These are phyloP conservation scores for Coniella lustricola DNA, from an alignment of 2,329 filamentous ascomycete genomes.

Conservation along the genomic window DNA sequence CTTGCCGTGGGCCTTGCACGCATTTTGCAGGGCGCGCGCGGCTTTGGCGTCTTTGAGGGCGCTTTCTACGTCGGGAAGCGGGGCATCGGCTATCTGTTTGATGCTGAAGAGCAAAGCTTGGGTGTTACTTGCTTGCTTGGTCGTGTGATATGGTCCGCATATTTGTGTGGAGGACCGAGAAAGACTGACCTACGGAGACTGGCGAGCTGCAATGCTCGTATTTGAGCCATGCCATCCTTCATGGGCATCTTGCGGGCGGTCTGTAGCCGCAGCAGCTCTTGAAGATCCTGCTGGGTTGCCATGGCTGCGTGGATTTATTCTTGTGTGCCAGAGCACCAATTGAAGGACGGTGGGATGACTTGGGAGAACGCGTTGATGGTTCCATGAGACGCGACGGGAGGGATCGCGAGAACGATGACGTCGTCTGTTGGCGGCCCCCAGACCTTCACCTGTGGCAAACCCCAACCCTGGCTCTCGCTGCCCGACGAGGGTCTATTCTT, in stretches of 20 bases:
- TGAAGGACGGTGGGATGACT: background rate
- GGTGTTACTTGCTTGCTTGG: background rate
- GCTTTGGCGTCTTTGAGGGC: slow-evolving; percentile 42
- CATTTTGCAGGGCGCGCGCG: slow-evolving; percentile 44
- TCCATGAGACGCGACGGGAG: too few species aligned
- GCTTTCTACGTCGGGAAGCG: slow-evolving; percentile 35
- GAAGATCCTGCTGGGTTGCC: slow-evolving; percentile 51
- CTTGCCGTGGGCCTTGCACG: slow-evolving; percentile 48
- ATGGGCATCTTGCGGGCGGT: slow-evolving; percentile 53
- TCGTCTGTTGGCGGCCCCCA: too few species aligned
- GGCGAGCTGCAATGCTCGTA: slow-evolving; percentile 49
- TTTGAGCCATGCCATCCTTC: slow-evolving; percentile 51
- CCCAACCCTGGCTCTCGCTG: too few species aligned
- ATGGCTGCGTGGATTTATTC: slow-evolving; percentile 25
- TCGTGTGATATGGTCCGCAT: too few species aligned
- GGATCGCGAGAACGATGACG: too few species aligned
- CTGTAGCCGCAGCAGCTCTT: slow-evolving; percentile 54
- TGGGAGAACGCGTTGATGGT: background rate
- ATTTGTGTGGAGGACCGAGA: too few species aligned
- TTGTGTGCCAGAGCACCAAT: background rate
- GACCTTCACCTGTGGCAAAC: too few species aligned
- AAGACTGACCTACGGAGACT: slow-evolving; percentile 48
- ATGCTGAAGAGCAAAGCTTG: slow-evolving; percentile 32
- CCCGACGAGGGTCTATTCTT: too few species aligned
- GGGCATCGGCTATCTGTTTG: slow-evolving; percentile 46